Conservation (phyloP, 2,329 filamentous ascomycete genomes). For the Ophiobolus disseminans region DNA sequence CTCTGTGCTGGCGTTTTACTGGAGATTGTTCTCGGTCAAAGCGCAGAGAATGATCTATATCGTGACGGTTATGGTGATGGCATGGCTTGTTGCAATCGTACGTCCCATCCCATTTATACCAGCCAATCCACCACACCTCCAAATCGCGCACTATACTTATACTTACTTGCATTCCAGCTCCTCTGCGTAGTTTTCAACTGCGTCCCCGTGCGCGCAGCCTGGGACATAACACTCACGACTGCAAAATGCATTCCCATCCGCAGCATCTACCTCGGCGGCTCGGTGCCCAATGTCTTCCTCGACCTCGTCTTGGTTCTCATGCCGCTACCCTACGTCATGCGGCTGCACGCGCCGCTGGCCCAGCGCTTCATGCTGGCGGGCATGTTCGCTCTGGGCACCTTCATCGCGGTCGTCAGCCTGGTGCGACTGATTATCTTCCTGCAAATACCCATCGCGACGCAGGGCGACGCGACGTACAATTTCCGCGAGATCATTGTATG, state of each 20-base stretch:
- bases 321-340: conserved; percentile 35
- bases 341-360: conserved; percentile 26
- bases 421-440: conserved; percentile 33
- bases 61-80: conserved; percentile 16
- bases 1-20: conserved; percentile 35
- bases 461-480: conserved; percentile 31
- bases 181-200: conserved; percentile 29
- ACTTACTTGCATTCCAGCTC: conserved; percentile 17
- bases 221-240: conserved; percentile 27
- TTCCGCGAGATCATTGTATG: conserved; percentile 36
- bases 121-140: too few relatives aligned
- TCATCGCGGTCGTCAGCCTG: conserved; percentile 31
- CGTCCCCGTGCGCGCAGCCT: conserved; percentile 24
- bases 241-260: conserved; percentile 28
- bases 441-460: conserved; percentile 24
- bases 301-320: conserved; percentile 31
- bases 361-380: conserved; percentile 30
- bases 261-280: conserved; percentile 30
- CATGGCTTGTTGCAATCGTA: conserved; percentile 30
- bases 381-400: conserved; percentile 34
- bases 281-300: conserved; percentile 33
- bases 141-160: too few relatives aligned
- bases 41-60: conserved; percentile 14
- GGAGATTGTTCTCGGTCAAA: conserved; percentile 32
- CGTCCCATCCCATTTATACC: background rate